A percentile compares a stretch with the other conserved stretches of the same genome.
phyloP scores from a whole-genome alignment of 1,139 yeast species.

The Pichia sp. region DNA sequence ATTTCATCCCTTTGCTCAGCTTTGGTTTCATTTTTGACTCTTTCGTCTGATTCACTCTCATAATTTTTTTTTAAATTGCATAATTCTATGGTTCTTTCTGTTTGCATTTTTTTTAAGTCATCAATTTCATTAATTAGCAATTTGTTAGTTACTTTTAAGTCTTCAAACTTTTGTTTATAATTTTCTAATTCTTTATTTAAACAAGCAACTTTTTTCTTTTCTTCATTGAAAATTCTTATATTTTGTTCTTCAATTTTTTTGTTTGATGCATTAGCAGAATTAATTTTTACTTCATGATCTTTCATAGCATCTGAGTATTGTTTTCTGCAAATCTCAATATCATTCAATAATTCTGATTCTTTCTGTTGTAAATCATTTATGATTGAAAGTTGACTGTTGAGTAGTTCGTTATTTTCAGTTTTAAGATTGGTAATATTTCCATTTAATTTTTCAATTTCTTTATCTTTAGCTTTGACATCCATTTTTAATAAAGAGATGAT shows the following conservation, averaged over 20 bases:
- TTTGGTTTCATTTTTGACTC: neutral
- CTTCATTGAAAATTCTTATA: slow-evolving; percentile 6
- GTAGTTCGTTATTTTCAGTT: neutral
- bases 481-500: neutral
- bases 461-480: neutral
- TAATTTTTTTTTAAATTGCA: neutral
- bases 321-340: neutral
- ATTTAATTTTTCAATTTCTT: neutral
- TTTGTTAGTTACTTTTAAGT: neutral
- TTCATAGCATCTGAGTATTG: neutral
- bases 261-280: neutral
- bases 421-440: neutral
- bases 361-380: slow-evolving; percentile 4
- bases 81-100: neutral
- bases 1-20: neutral
- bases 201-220: slow-evolving; percentile 2
- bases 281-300: neutral
- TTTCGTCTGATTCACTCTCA: neutral
- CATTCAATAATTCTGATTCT: neutral
- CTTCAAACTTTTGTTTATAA: neutral
- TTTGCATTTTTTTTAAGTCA: neutral
- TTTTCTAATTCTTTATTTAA: neutral
- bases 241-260: slow-evolving; percentile 7
- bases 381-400: neutral
- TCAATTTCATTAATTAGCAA: neutral